Percentiles rank a stretch among this genome's conserved stretches.
Evolutionary conservation across 305 asterid species (phyloP).

Genomic region (Fraxinus ornus): DNA sequence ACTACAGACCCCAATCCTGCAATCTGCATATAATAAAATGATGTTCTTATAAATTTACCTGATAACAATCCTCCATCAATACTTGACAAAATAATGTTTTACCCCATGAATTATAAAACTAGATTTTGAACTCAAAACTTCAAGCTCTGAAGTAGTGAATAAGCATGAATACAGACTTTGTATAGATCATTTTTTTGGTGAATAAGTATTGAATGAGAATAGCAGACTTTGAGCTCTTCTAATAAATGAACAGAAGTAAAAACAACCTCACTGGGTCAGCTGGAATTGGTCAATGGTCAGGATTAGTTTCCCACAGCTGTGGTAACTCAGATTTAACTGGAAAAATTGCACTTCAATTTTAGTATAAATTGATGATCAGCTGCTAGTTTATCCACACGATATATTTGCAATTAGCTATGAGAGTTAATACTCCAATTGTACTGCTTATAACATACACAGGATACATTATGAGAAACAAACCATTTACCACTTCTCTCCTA

Average conservation of each 20-base stretch:
- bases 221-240: neutral
- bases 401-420: neutral
- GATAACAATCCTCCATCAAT: neutral
- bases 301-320: neutral
- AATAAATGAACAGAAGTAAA: neutral
- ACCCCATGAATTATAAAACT: neutral
- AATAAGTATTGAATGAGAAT: neutral
- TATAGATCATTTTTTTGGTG: neutral
- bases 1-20: slow-evolving; percentile 52
- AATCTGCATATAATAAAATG: slow-evolving; percentile 32
- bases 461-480: neutral
- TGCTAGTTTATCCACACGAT: neutral
- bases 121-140: neutral
- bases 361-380: neutral
- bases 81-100: neutral
- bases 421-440: neutral
- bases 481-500: neutral
- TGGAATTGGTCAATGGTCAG: neutral
- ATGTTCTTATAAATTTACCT: neutral
- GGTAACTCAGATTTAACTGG: neutral
- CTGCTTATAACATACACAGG: neutral
- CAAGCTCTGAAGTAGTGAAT: neutral
- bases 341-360: neutral
- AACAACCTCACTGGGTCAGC: neutral
- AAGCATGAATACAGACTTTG: neutral